phyloP scores from a whole-genome alignment of 106 monocot species.

The Agapanthus africanus region DNA sequence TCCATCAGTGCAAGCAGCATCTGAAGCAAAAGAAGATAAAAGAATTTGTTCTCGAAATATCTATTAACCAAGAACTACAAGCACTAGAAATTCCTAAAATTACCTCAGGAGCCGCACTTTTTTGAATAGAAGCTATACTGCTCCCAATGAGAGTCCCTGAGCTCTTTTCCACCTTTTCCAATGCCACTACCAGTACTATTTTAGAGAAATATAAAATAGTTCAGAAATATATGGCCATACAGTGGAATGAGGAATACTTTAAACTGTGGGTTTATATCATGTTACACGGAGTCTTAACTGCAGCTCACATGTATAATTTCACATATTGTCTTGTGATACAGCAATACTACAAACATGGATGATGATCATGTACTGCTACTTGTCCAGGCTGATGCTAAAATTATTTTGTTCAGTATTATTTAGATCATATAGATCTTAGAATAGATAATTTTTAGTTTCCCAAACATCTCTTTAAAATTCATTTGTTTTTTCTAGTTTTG shows the following conservation, averaged over 20 bases:
- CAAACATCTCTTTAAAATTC: too few relatives aligned
- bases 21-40: constrained; percentile 26
- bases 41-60: not conserved
- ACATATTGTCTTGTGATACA: not conserved
- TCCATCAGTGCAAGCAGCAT: constrained; percentile 98
- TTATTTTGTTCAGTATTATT: not conserved
- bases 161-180: constrained; percentile 83
- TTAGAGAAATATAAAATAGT: constrained; percentile 7
- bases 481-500: too few relatives aligned
- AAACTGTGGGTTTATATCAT: not conserved
- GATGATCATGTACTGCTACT: not conserved
- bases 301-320: not conserved
- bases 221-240: not conserved
- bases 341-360: not conserved
- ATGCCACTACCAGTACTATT: constrained; percentile 67
- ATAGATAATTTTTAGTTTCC: not conserved
- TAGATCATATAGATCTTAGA: not conserved
- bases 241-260: not conserved
- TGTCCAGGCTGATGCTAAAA: not conserved
- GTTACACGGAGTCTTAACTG: not conserved
- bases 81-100: constrained; percentile 5
- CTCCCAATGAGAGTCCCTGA: constrained; percentile 88
- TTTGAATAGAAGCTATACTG: constrained; percentile 95
- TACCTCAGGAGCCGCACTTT: constrained; percentile 93
- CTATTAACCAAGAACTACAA: not conserved